Evolutionary conservation across 345 rosid genomes (phyloP).

Genomic region (Angophora floribunda): DNA sequence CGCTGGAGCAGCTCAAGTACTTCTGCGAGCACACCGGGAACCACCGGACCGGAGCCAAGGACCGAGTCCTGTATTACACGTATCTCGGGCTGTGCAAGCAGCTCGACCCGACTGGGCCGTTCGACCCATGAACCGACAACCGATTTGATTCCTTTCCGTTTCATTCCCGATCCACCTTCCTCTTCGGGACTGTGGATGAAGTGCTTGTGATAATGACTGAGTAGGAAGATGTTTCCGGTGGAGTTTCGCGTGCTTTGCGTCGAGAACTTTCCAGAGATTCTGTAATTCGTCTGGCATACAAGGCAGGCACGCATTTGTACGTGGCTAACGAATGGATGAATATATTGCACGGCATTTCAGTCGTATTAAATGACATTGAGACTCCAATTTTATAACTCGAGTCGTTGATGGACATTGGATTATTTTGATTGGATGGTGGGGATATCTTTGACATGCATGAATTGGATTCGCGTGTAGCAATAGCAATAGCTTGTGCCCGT

Average conservation of each 20-base stretch:
- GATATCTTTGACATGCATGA: background rate
- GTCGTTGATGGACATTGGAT: background rate
- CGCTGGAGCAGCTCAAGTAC: slow-evolving; percentile 71
- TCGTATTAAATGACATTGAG: background rate
- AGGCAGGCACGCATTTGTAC: background rate
- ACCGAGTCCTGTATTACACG: slow-evolving; percentile 61
- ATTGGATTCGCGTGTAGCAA: background rate
- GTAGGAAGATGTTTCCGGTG: background rate
- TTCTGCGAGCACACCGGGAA: slow-evolving; percentile 70
- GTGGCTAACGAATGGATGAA: background rate
- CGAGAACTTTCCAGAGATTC: background rate
- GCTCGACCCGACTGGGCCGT: slow-evolving; percentile 47
- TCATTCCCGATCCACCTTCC: background rate
- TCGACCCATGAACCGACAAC: slow-evolving; percentile 3
- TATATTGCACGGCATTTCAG: background rate
- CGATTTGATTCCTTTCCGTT: background rate
- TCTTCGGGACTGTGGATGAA: background rate
- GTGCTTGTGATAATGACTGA: background rate
- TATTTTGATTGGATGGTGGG: background rate
- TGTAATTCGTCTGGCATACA: background rate
- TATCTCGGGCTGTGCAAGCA: slow-evolving; percentile 63
- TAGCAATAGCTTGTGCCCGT: background rate
- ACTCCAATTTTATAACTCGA: background rate
- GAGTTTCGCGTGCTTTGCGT: background rate
- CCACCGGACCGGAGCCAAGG: slow-evolving; percentile 82